phyloP scores from a whole-genome alignment of 2,329 filamentous ascomycete genomes.

The Alternaria solani region DNA sequence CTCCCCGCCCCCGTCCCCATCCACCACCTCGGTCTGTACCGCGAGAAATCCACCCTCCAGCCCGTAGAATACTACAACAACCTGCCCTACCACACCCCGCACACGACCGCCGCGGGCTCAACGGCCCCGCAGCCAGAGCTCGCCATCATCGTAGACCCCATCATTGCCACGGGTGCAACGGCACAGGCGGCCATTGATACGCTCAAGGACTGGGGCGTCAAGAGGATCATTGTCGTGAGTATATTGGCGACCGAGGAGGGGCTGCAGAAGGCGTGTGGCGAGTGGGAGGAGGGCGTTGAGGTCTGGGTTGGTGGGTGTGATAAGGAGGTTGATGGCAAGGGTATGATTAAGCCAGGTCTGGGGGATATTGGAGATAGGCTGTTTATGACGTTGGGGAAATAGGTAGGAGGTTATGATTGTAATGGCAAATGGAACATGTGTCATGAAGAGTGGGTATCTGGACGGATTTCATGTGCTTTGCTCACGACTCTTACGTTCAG shows the following conservation, averaged over 20 bases:
- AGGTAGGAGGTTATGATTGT: neutral
- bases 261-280: slow-evolving; percentile 72
- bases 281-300: slow-evolving; percentile 80
- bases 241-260: slow-evolving; percentile 78
- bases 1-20: slow-evolving; percentile 82
- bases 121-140: slow-evolving; percentile 60
- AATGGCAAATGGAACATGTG: neutral
- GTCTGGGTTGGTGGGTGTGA: slow-evolving; percentile 88
- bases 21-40: slow-evolving; percentile 94
- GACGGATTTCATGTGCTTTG: neutral
- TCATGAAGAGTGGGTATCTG: neutral
- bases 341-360: slow-evolving; percentile 90
- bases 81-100: slow-evolving; percentile 75
- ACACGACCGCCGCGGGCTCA: slow-evolving; percentile 33
- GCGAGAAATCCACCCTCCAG: slow-evolving; percentile 84
- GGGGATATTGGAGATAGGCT: slow-evolving; percentile 91
- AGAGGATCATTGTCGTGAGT: slow-evolving; percentile 76
- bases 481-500: too few relatives aligned
- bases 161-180: slow-evolving; percentile 93
- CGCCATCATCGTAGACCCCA: slow-evolving; percentile 86
- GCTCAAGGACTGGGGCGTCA: slow-evolving; percentile 89
- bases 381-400: slow-evolving; percentile 86
- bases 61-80: slow-evolving; percentile 99
- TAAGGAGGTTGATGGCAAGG: slow-evolving; percentile 72
- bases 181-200: slow-evolving; percentile 89